Base-by-base conservation (phyloP, 768 basidiomycete species). In the Hemileccinum impolitum region DNA sequence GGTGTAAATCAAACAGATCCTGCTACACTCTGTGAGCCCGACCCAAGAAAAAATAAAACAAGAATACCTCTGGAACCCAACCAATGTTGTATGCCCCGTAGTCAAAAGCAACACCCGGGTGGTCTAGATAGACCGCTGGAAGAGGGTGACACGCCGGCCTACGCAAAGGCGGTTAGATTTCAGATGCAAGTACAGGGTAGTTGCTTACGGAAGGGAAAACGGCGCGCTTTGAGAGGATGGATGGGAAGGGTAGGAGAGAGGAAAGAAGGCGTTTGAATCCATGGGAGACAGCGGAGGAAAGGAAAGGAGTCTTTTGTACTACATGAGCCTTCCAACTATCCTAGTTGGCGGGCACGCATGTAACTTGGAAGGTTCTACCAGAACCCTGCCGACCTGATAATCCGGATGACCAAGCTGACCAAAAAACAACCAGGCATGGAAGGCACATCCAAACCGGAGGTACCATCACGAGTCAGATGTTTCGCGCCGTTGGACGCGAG, bases 11-110 rank as follows among this genome's bases (percentile, higher is more conserved):
- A 57, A 23, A 23, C 3, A 23, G 6, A 23, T 19, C 13, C 0
- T 60, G 36, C 59, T 57, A 19, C 32, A n/a, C 13, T 2, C 10
- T 2, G 17, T 54, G n/a, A 54, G 37, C 28, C 0, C 9, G 9
- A 31, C 15, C 4, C 5, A 18, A 9, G 12, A 9, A 15, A 19
- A 12, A 40, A 6, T 6, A 12, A 8, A 25, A 11, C 11, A 42
- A 19, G 4, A 28, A 11, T 37, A 61, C 59, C 3, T 30, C 43
- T 12, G 6, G 15, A 6, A 45, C 45, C 59, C 55, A 61, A 15
- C 31, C 0, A 3, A 0, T 0, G 19, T 47, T 54, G 39, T 21
- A 51, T 3, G 2, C 35, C 6, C 11, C 21, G 17, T 26, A 0
- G 3, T 30, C 1, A 1, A 4, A 1, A n/a, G n/a, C 6, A 0